phyloP scores from a whole-genome alignment of 768 basidiomycete genomes.

The Tephrocybe sp. region DNA sequence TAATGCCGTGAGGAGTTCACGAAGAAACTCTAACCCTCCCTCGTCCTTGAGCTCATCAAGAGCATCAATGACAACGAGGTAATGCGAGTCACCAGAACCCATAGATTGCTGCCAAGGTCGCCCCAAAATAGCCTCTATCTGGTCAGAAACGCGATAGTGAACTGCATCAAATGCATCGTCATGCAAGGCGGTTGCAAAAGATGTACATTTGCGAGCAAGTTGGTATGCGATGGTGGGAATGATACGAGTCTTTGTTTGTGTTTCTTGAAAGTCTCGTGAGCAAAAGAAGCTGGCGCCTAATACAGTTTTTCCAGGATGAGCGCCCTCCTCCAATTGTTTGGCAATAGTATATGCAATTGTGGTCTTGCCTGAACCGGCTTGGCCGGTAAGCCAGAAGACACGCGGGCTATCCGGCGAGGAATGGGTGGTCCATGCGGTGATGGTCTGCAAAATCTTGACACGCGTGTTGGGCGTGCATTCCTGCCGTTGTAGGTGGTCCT shows the following conservation, averaged over 20 bases:
- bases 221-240: too few species aligned
- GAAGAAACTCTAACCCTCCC: neutral
- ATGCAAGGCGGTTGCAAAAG: neutral
- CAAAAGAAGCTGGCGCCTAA: too few species aligned
- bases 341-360: conserved; percentile 20
- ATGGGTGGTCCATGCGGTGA: conserved; percentile 22
- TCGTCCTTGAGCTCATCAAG: conserved; percentile 3
- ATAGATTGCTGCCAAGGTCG: neutral
- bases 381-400: conserved; percentile 7
- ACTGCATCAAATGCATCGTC: neutral
- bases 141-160: neutral
- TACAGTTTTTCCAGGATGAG: conserved; percentile 9
- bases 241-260: too few species aligned
- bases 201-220: neutral
- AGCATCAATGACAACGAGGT: too few species aligned
- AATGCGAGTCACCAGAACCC: neutral
- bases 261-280: conserved; percentile 4
- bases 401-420: conserved; percentile 13
- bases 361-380: conserved; percentile 18
- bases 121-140: neutral
- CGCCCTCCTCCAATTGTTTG: conserved; percentile 20
- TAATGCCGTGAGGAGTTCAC: neutral
- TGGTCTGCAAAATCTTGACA: conserved; percentile 19
- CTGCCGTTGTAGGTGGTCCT: too few species aligned
- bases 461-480: conserved; percentile 26